A percentile compares a stretch with the other conserved stretches of the same genome.
These are phyloP conservation scores for Aspergillus panamensis DNA, from an alignment of 495 filamentous ascomycete genomes.

Conservation along the genomic window DNA sequence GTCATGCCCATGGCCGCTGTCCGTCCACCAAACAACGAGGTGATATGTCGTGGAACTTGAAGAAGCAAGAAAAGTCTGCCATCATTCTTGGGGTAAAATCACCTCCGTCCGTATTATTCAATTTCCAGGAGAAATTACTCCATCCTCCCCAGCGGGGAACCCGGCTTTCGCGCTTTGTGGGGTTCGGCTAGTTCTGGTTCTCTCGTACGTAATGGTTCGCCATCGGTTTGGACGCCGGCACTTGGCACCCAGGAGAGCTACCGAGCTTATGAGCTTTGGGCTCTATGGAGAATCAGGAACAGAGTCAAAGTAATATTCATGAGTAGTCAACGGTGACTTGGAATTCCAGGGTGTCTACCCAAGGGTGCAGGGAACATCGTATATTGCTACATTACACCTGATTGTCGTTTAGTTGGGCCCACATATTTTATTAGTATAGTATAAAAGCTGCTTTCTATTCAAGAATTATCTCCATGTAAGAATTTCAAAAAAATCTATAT, in stretches of 20 bases:
- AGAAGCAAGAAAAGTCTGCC: background rate
- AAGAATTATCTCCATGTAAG: too few species aligned
- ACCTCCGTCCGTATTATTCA: background rate
- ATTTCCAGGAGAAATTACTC: background rate
- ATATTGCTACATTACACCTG: too few species aligned
- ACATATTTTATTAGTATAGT: too few species aligned
- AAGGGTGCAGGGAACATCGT: too few species aligned
- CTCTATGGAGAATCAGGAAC: background rate
- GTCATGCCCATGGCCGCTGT: background rate
- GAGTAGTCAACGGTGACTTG: too few species aligned
- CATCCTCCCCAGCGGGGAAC: slow-evolving; percentile 8
- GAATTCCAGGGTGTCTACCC: too few species aligned
- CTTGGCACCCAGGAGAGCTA: slow-evolving; percentile 4
- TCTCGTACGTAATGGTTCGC: slow-evolving; percentile 12
- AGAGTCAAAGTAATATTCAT: slow-evolving; percentile 2
- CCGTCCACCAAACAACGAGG: background rate
- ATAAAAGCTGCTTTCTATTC: too few species aligned
- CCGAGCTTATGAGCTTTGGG: background rate
- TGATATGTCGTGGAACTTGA: background rate
- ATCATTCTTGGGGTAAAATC: background rate
- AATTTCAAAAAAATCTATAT: too few species aligned
- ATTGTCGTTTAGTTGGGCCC: too few species aligned
- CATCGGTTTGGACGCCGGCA: slow-evolving; percentile 26
- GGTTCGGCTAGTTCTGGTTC: slow-evolving; percentile 6
- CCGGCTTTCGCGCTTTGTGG: slow-evolving; percentile 1